Percentiles rank a stretch among this genome's conserved stretches.
These are phyloP conservation scores for Xylaria arbuscula DNA, from an alignment of 2,329 filamentous ascomycete genomes.

Conservation along the genomic window DNA sequence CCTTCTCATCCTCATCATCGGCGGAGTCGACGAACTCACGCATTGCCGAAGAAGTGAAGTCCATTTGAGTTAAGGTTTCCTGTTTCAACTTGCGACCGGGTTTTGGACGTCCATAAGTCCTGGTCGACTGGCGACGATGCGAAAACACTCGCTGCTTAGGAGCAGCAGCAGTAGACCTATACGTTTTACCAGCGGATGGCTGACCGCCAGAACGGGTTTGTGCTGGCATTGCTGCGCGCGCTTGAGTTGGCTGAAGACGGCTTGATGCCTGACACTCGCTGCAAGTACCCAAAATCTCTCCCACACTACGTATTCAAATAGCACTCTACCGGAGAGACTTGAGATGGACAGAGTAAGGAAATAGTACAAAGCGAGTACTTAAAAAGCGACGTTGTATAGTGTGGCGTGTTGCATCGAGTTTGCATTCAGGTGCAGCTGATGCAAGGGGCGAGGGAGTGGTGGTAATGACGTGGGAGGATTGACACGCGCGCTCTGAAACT, in stretches of 20 bases:
- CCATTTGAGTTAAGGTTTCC: constrained; percentile 49
- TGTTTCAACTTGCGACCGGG: constrained; percentile 39
- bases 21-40: constrained; percentile 37
- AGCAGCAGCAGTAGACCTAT: constrained; percentile 44
- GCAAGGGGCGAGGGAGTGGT: constrained; percentile 1
- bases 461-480: constrained; percentile 35
- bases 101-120: constrained; percentile 45
- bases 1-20: constrained; percentile 39
- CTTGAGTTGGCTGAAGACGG: constrained; percentile 3
- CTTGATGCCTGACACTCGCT: constrained; percentile 12
- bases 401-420: background rate
- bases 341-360: background rate
- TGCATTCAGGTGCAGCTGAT: background rate
- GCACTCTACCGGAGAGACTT: background rate
- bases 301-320: constrained; percentile 1
- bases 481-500: constrained; percentile 19
- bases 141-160: constrained; percentile 46
- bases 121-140: constrained; percentile 41
- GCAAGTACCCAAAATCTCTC: constrained; percentile 3
- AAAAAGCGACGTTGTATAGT: background rate
- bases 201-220: constrained; percentile 43
- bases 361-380: background rate
- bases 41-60: constrained; percentile 44
- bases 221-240: constrained; percentile 42
- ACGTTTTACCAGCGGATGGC: constrained; percentile 35